Evolutionary conservation across 176 grass and related monocot genomes (phyloP), one percentile per base, ranked within the genome.

Genomic region (Hyparrhenia diplandra): DNA sequence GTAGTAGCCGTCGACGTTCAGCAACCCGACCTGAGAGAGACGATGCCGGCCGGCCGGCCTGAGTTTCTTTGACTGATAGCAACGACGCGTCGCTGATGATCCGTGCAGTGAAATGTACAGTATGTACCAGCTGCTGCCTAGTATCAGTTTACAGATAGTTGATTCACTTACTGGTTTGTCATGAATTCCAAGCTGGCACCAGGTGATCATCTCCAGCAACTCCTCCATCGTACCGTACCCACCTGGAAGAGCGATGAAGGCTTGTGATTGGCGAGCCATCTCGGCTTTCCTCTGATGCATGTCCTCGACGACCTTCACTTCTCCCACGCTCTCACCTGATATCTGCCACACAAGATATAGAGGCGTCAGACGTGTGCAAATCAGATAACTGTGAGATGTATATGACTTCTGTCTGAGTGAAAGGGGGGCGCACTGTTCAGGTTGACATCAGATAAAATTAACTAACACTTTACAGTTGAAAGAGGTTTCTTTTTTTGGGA

Each of bases 161-260:
- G 10, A 1, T 42, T 4, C 2, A 58, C 88, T 91, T 72, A 97
- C 94, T 81, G 94, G 82, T 80, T 97, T 97, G 65, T 91, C 86
- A 75, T 97, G 94, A 55, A 97, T 97, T 55, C 94, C 94, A 7
- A 97, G 84, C 23, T 97, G 94, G 41, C 86, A 89, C 94, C 94
- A 97, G 70, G 94, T 93, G 63, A 93, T 97, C 94, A 97, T 97
- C 88, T 97, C 91, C 23, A 97, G 9, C 69, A 97, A 31, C 81
- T 97, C 91, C 81, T 97, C 94, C 91, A 97, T 97, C 66, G 94
- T 97, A 42, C 94, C 94, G 74, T 93, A 97, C 29, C 93, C 93
- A 97, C 94, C 94, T 51, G 94, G 94, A 82, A 97, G 91, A 67
- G 94, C 94, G 18, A 97, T 91, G 49, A 97, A 97, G 16, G 94